phyloP scores from a whole-genome alignment of 805 yeast genomes.

The Ogataea paradorogensis region DNA sequence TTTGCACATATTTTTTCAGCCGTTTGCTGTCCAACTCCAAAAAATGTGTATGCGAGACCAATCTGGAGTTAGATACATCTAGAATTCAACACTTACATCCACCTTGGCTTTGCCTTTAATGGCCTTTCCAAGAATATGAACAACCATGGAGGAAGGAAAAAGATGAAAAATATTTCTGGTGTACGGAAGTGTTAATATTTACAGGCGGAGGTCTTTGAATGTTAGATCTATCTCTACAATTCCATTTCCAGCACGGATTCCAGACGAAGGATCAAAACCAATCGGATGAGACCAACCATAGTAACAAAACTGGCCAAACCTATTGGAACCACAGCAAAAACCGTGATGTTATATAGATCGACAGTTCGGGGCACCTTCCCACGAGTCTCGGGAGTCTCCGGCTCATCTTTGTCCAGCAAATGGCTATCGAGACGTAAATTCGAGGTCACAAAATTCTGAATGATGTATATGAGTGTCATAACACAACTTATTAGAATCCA shows the following conservation, averaged over 20 bases:
- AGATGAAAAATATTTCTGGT: constrained; percentile 7
- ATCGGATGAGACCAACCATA: constrained; percentile 78
- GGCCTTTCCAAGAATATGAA: constrained; percentile 51
- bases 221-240: not conserved
- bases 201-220: not conserved
- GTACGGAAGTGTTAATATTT: constrained; percentile 1
- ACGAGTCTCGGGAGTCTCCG: constrained; percentile 1
- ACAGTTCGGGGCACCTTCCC: constrained; percentile 59
- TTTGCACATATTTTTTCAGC: constrained; percentile 80
- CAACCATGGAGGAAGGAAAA: constrained; percentile 38
- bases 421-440: constrained; percentile 48
- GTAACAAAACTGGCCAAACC: constrained; percentile 93
- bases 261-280: constrained; percentile 68
- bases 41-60: constrained; percentile 78
- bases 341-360: constrained; percentile 84
- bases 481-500: constrained; percentile 91
- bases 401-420: constrained; percentile 14
- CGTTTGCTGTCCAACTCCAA: constrained; percentile 77
- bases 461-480: constrained; percentile 72
- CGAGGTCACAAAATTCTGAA: constrained; percentile 86
- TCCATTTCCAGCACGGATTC: constrained; percentile 39
- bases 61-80: constrained; percentile 16
- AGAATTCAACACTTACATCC: constrained; percentile 25
- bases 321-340: constrained; percentile 97
- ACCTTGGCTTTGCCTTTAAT: constrained; percentile 40